Conservation (phyloP, 1,139 yeast genomes). For the Saccharomyces hybrid region DNA sequence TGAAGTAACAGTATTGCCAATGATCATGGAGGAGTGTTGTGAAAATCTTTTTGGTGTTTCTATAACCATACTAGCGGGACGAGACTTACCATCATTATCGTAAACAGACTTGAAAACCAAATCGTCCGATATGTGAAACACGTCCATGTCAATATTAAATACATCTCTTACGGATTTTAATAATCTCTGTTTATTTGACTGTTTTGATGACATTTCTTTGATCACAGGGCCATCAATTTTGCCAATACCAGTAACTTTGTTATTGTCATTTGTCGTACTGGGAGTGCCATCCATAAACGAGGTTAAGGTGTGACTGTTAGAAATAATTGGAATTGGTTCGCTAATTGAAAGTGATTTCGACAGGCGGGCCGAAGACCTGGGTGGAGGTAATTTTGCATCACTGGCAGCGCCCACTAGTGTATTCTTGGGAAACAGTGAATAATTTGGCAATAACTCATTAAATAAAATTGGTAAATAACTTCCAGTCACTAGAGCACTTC, state of each 20-base stretch:
- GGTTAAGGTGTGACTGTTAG: neutral
- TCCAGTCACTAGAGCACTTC: conserved; percentile 42
- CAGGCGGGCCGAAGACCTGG: conserved; percentile 18
- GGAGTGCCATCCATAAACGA: conserved; percentile 1
- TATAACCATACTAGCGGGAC: conserved; percentile 42
- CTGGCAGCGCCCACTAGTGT: conserved; percentile 43
- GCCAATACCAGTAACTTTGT: conserved; percentile 35
- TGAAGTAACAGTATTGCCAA: conserved; percentile 5
- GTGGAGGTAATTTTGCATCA: conserved; percentile 5
- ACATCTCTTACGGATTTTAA: conserved; percentile 51
- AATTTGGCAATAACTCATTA: conserved; percentile 46
- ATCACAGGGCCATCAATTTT: conserved; percentile 31
- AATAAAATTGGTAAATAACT: conserved; percentile 55
- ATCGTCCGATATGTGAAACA: conserved; percentile 46
- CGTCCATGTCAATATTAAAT: conserved; percentile 48
- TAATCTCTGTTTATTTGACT: conserved; percentile 39
- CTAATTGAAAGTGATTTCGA: conserved; percentile 16
- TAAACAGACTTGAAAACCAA: conserved; percentile 48
- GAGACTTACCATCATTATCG: conserved; percentile 31
- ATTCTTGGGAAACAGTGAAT: conserved; percentile 46
- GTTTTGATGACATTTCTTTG: conserved; percentile 32
- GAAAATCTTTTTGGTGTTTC: conserved; percentile 40
- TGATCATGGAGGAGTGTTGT: conserved; percentile 17
- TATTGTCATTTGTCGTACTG: conserved; percentile 4
- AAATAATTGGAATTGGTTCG: conserved; percentile 8